A percentile compares a stretch with the other conserved stretches of the same genome.
These are phyloP conservation scores for Prinsepia uniflora DNA, from an alignment of 306 rosid genomes.

Conservation along the genomic window DNA sequence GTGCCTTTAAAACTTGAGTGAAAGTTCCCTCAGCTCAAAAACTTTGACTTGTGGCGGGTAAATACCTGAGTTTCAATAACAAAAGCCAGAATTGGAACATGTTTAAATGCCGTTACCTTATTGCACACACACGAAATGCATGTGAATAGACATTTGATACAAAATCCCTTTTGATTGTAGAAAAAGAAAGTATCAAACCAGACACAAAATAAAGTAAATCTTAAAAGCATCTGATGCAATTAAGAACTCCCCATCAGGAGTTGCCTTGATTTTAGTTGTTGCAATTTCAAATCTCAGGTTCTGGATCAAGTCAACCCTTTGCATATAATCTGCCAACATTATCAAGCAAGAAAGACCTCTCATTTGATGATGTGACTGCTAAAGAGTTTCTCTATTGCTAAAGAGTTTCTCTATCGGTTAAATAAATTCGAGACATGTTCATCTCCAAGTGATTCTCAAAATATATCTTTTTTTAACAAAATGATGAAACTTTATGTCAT, in stretches of 20 bases:
- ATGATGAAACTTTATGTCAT: not conserved
- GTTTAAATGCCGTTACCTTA: not conserved
- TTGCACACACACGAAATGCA: not conserved
- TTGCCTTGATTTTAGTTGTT: constrained; percentile 74
- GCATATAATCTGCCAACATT: constrained; percentile 58
- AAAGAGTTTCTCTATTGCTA: too few species aligned
- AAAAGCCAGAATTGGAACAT: not conserved
- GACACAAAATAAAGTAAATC: not conserved
- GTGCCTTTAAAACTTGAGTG: constrained; percentile 89
- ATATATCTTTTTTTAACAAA: not conserved
- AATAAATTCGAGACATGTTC: not conserved
- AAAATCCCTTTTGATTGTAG: not conserved
- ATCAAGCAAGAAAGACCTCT: not conserved
- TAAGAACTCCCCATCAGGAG: constrained; percentile 81
- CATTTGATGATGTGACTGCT: not conserved
- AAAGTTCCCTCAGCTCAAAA: constrained; percentile 70
- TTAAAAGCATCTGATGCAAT: constrained; percentile 67
- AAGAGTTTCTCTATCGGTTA: not conserved
- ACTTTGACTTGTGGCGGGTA: constrained; percentile 95
- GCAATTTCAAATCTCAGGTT: constrained; percentile 79
- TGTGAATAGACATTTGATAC: not conserved
- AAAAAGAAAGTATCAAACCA: not conserved
- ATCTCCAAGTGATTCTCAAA: not conserved
- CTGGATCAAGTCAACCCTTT: constrained; percentile 63
- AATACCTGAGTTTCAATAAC: constrained; percentile 51